Conservation (phyloP, 192 early-diverging fungal species). For the Coemansia sp. region DNA sequence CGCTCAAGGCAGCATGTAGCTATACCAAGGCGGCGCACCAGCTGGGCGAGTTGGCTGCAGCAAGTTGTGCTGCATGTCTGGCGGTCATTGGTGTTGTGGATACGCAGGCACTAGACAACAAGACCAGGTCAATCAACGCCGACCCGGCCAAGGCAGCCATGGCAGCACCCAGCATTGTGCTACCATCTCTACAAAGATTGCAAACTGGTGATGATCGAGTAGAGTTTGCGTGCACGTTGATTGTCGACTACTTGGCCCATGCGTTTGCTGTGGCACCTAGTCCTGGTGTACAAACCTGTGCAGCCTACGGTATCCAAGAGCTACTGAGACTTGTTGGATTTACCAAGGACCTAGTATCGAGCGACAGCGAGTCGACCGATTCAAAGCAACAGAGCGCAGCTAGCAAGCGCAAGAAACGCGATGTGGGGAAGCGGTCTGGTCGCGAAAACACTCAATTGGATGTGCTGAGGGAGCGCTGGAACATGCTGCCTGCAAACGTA, state of each 20-base stretch:
- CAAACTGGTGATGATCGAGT: constrained; percentile 27
- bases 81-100: constrained; percentile 32
- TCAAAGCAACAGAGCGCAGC: neutral
- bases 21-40: constrained; percentile 5
- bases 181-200: constrained; percentile 15
- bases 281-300: constrained; percentile 40
- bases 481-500: constrained; percentile 30
- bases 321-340: constrained; percentile 38
- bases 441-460: constrained; percentile 4
- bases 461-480: constrained; percentile 33
- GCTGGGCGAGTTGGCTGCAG: constrained; percentile 32
- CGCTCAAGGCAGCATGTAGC: constrained; percentile 22
- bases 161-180: neutral
- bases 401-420: constrained; percentile 4
- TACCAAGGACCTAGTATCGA: constrained; percentile 17
- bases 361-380: neutral
- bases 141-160: neutral
- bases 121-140: neutral
- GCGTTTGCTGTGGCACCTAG: constrained; percentile 45
- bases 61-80: constrained; percentile 39
- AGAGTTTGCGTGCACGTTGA: constrained; percentile 43
- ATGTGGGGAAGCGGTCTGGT: neutral
- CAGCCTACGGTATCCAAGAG: constrained; percentile 49
- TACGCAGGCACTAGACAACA: constrained; percentile 1
- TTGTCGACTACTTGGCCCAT: constrained; percentile 39